Conservation (phyloP, 208 protist genomes). For the Trypanosoma cruzi region DNA sequence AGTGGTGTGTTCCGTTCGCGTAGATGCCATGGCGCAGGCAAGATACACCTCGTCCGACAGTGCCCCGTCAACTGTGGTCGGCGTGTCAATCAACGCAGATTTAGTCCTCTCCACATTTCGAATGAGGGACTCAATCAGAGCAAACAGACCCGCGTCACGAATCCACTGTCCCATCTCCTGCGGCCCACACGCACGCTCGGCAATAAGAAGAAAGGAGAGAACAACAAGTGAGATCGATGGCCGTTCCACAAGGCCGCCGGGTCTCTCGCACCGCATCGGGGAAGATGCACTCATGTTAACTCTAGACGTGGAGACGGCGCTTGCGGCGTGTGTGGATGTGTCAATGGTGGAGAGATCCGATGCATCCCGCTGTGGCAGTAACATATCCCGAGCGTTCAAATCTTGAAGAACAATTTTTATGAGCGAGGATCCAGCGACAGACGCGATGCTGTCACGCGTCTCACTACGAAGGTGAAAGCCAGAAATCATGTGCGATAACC, state of each 20-base stretch:
- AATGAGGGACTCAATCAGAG: conserved; percentile 36
- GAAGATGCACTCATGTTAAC: background rate
- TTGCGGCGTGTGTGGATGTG: background rate
- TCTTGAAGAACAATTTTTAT: conserved; percentile 25
- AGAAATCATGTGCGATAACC: conserved; percentile 61
- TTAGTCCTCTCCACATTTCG: conserved; percentile 37
- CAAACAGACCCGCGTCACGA: conserved; percentile 26
- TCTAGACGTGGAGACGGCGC: background rate
- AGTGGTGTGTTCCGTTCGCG: conserved; percentile 52
- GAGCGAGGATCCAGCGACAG: conserved; percentile 37
- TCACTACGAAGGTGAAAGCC: conserved; percentile 25
- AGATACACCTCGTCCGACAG: conserved; percentile 87
- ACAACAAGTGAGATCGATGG: conserved; percentile 58
- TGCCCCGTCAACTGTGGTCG: conserved; percentile 53
- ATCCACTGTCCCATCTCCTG: conserved; percentile 43
- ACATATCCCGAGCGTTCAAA: background rate
- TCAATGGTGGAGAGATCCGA: background rate
- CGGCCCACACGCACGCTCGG: conserved; percentile 27
- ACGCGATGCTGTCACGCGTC: conserved; percentile 33
- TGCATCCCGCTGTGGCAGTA: background rate
- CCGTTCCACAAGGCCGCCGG: conserved; percentile 29
- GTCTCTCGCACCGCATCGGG: background rate
- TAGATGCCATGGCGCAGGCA: conserved; percentile 38
- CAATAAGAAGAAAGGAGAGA: conserved; percentile 53
- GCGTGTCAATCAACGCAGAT: conserved; percentile 62